Evolutionary conservation across 257 asterid genomes (phyloP).

Genomic region (Euphrasia confusa): DNA sequence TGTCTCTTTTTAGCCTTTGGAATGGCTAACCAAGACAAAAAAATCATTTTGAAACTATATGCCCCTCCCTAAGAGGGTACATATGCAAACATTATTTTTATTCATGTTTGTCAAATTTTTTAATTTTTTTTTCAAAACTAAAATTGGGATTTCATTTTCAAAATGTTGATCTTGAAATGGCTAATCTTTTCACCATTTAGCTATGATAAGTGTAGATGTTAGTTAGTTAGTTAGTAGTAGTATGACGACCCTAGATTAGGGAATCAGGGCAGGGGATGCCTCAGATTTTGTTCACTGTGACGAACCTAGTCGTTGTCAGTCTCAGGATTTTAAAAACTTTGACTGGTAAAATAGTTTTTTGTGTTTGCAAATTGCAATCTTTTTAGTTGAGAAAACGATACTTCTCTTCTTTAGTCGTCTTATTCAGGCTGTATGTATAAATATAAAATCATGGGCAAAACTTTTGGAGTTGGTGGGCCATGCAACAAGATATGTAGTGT

Average conservation of each 20-base stretch:
- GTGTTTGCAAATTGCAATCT: slow-evolving; percentile 16
- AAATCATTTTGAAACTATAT: slow-evolving; percentile 20
- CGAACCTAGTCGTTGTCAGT: slow-evolving; percentile 27
- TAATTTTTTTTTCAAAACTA: neutral
- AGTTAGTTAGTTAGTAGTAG: slow-evolving; percentile 7
- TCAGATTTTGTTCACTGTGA: slow-evolving; percentile 34
- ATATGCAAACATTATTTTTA: slow-evolving; percentile 26
- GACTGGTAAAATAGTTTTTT: slow-evolving; percentile 42
- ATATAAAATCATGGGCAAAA: slow-evolving; percentile 22
- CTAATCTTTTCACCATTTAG: slow-evolving; percentile 27
- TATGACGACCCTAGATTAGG: slow-evolving; percentile 23
- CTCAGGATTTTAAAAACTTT: slow-evolving; percentile 48
- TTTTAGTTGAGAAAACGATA: slow-evolving; percentile 26
- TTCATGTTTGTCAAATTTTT: slow-evolving; percentile 33
- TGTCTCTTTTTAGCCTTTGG: slow-evolving; percentile 37
- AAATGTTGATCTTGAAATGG: slow-evolving; percentile 34
- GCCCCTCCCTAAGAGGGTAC: slow-evolving; percentile 30
- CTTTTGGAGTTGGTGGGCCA: slow-evolving; percentile 51
- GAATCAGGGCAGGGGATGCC: slow-evolving; percentile 48
- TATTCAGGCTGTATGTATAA: slow-evolving; percentile 4
- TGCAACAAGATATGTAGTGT: slow-evolving; percentile 14
- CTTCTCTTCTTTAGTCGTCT: slow-evolving; percentile 24
- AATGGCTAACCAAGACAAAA: slow-evolving; percentile 34
- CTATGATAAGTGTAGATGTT: slow-evolving; percentile 25
- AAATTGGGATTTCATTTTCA: slow-evolving; percentile 30